phyloP scores from a whole-genome alignment of 1,284 basidiomycete genomes.

The Rhodotorula sp. region DNA sequence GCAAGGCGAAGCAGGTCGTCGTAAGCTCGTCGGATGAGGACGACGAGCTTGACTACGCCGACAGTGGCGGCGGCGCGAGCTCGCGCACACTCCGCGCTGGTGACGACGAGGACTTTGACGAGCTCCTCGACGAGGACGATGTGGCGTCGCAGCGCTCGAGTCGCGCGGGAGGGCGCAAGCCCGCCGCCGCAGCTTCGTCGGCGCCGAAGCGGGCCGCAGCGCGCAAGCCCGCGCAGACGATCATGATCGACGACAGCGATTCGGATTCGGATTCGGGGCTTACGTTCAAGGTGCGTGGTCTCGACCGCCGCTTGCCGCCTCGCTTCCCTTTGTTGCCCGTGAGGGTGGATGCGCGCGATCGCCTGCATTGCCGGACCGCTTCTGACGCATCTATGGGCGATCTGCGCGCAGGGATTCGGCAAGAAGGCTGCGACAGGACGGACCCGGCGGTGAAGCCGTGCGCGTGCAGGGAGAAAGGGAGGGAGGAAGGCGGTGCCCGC shows the following conservation, averaged over 20 bases:
- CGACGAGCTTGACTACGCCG: neutral
- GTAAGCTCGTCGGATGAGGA: constrained; percentile 25
- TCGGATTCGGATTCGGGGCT: constrained; percentile 33
- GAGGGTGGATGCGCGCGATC: too few relatives aligned
- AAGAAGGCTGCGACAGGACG: constrained; percentile 10
- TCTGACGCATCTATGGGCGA: neutral
- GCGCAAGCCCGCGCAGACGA: constrained; percentile 14
- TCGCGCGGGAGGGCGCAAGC: neutral
- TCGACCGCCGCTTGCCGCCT: neutral
- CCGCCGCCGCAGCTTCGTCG: neutral
- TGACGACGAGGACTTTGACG: constrained; percentile 14
- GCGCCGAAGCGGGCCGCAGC: neutral
- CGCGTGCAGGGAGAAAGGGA: neutral
- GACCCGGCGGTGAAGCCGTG: neutral
- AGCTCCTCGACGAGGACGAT: constrained; percentile 16
- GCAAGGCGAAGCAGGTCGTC: constrained; percentile 30
- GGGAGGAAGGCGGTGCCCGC: neutral
- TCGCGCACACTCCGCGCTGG: constrained; percentile 17
- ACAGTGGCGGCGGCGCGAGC: neutral
- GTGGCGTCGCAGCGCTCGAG: neutral
- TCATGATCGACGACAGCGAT: constrained; percentile 29
- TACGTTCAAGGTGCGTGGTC: constrained; percentile 32
- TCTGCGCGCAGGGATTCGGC: constrained; percentile 19
- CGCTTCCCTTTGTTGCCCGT: neutral
- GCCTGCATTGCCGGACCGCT: neutral